Conservation (phyloP, 2,329 filamentous ascomycete genomes). For the Fusarium euwallaceae region DNA sequence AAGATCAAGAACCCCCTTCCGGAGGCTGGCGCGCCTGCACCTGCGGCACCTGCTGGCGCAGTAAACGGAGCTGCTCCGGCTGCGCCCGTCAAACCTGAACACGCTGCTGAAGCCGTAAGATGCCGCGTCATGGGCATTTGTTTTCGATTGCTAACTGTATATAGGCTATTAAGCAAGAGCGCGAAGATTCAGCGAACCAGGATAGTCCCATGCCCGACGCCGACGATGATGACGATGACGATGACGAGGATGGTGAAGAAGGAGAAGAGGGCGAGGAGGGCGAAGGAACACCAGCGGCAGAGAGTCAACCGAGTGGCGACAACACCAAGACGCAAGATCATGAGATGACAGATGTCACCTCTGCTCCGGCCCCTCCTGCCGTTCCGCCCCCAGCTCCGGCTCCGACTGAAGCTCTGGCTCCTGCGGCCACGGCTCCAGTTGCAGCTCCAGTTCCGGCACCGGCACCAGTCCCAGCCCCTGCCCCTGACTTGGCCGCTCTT, state of each 20-base stretch:
- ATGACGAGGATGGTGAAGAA: constrained; percentile 62
- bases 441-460: constrained; percentile 6
- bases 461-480: constrained; percentile 5
- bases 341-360: constrained; percentile 54
- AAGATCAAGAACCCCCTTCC: constrained; percentile 74
- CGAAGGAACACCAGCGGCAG: constrained; percentile 52
- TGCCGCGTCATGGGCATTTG: not conserved
- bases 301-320: constrained; percentile 47
- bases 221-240: constrained; percentile 62
- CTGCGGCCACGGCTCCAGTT: not conserved
- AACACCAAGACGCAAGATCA: constrained; percentile 51
- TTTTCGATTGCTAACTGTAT: constrained; percentile 33
- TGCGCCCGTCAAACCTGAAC: constrained; percentile 55
- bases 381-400: constrained; percentile 1
- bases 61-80: constrained; percentile 54
- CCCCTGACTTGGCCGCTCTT: constrained; percentile 14
- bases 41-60: constrained; percentile 50
- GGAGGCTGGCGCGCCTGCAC: constrained; percentile 48
- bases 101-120: constrained; percentile 52
- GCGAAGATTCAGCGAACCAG: constrained; percentile 59
- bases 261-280: constrained; percentile 63
- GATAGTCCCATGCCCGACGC: constrained; percentile 69
- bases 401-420: not conserved
- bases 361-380: constrained; percentile 34
- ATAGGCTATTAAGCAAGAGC: constrained; percentile 59